These are phyloP conservation scores for Phycomyces nitens DNA, from an alignment of 192 early-diverging fungal genomes.

Conservation along the genomic window DNA sequence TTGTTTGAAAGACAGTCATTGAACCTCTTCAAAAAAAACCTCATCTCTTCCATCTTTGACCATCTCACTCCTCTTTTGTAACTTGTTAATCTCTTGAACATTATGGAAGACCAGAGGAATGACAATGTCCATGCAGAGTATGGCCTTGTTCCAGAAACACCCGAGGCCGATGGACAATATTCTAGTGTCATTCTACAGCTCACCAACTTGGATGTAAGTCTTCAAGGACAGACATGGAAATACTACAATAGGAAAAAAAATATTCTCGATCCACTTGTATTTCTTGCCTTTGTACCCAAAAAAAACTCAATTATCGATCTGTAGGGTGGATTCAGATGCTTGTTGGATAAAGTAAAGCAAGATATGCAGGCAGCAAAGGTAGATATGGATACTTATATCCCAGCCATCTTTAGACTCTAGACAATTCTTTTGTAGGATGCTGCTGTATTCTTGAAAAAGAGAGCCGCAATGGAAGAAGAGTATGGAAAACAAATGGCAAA, in stretches of 20 bases:
- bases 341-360: conserved; percentile 70
- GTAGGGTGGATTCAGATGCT: conserved; percentile 62
- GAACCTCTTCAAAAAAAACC: no score
- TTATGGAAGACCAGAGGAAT: no score
- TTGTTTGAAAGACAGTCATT: no score
- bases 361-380: conserved; percentile 66
- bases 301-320: neutral
- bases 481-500: conserved; percentile 83
- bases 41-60: no score
- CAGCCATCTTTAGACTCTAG: no score
- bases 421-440: no score
- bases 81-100: no score
- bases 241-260: no score
- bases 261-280: neutral
- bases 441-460: conserved; percentile 78
- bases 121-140: no score
- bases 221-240: no score
- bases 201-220: neutral
- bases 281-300: neutral
- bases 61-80: no score
- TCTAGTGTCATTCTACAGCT: neutral
- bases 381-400: no score
- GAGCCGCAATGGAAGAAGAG: conserved; percentile 89
- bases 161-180: neutral
- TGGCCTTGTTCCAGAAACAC: neutral